A percentile compares a stretch with the other conserved stretches of the same genome.
These are phyloP conservation scores for Neurospora discreta DNA, from an alignment of 495 filamentous ascomycete genomes.

Conservation along the genomic window DNA sequence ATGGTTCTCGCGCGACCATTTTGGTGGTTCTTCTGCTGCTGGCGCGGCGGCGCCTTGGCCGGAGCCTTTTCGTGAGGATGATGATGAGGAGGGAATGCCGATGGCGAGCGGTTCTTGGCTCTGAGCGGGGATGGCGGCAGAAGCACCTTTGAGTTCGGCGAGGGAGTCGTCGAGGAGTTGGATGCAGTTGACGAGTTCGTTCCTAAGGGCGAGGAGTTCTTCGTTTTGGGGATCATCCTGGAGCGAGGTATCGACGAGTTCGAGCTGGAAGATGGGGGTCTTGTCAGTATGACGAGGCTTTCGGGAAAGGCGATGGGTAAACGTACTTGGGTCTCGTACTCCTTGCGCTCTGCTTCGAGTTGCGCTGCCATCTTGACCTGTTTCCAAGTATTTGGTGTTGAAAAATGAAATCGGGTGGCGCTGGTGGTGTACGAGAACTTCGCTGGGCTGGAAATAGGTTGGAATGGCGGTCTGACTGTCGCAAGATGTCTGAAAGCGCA, in stretches of 20 bases:
- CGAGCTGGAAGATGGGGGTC: constrained; percentile 46
- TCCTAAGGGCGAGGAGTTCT: constrained; percentile 67
- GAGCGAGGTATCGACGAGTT: constrained; percentile 63
- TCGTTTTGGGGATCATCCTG: constrained; percentile 74
- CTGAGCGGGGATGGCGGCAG: constrained; percentile 33
- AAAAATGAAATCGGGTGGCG: neutral
- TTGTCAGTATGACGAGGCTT: constrained; percentile 9
- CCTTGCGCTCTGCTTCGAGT: constrained; percentile 66
- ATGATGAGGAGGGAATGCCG: neutral
- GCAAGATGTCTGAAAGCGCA: neutral
- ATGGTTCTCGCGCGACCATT: constrained; percentile 66
- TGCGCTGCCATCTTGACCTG: constrained; percentile 24
- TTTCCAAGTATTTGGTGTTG: neutral
- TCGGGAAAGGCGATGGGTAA: neutral
- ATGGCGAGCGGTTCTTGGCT: constrained; percentile 25
- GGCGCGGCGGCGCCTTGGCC: constrained; percentile 26
- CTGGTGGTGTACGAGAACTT: neutral
- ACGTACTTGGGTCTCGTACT: constrained; percentile 70
- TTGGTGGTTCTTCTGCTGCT: constrained; percentile 30
- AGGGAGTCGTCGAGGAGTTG: constrained; percentile 65
- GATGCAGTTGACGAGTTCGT: constrained; percentile 79
- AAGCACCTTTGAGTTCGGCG: constrained; percentile 55
- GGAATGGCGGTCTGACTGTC: neutral
- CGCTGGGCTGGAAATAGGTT: neutral
- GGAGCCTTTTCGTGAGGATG: constrained; percentile 14